phyloP scores from a whole-genome alignment of 192 early-diverging fungal genomes.

The Coemansia sp. region DNA sequence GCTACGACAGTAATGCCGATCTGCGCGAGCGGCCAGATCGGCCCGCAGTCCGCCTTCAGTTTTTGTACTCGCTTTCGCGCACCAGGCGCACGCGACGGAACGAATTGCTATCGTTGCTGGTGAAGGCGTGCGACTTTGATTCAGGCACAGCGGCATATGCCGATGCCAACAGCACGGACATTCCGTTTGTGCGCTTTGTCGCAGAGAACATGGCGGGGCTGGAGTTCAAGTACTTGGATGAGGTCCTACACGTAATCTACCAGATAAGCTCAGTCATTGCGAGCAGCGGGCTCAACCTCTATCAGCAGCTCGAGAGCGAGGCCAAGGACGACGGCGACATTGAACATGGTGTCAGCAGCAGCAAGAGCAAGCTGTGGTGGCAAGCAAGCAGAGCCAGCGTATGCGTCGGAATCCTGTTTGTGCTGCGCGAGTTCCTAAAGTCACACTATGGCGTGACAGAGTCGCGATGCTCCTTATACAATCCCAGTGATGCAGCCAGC shows the following conservation, averaged over 20 bases:
- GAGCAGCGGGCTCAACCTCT: conserved; percentile 64
- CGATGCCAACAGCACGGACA: conserved; percentile 43
- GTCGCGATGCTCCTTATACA: conserved; percentile 54
- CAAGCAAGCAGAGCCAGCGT: conserved; percentile 58
- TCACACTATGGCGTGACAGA: conserved; percentile 58
- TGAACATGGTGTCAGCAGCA: not conserved
- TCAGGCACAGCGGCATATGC: conserved; percentile 4
- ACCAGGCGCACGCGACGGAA: conserved; percentile 69
- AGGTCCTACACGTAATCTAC: conserved; percentile 75
- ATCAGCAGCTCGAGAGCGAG: conserved; percentile 51
- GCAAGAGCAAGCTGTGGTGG: conserved; percentile 5
- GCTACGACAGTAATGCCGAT: conserved; percentile 34
- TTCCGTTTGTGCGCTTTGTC: conserved; percentile 69
- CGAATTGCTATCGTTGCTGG: conserved; percentile 67
- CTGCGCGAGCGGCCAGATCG: conserved; percentile 30
- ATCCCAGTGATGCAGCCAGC: conserved; percentile 47
- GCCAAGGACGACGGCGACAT: not conserved
- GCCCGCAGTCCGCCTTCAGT: conserved; percentile 60
- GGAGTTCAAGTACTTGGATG: conserved; percentile 78
- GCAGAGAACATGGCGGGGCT: conserved; percentile 81
- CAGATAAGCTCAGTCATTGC: conserved; percentile 72
- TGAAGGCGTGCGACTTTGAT: conserved; percentile 71
- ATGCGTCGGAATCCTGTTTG: conserved; percentile 63
- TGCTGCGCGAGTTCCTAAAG: conserved; percentile 65
- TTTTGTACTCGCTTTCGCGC: conserved; percentile 69